Percentiles rank a stretch among this genome's conserved stretches.
Conservation (phyloP, 2,329 filamentous ascomycete genomes). For the Biscogniauxia marginata region DNA sequence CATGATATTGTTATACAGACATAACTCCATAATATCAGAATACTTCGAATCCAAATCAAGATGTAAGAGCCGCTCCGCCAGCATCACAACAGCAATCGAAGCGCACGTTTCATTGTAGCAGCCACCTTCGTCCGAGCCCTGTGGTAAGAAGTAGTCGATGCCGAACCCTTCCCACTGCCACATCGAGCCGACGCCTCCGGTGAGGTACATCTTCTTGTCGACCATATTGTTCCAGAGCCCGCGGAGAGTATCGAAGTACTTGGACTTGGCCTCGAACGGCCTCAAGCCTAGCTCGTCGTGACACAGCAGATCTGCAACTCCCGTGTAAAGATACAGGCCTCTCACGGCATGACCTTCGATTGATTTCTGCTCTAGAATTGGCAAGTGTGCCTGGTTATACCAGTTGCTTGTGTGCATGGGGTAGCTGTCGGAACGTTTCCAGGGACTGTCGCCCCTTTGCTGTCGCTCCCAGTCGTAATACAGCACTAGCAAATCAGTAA, state of each 20-base stretch:
- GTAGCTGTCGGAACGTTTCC: constrained; percentile 47
- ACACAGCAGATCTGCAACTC: constrained; percentile 53
- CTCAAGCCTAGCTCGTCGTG: constrained; percentile 32
- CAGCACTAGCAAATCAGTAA: too few species aligned
- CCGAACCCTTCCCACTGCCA: constrained; percentile 62
- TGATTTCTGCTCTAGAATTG: constrained; percentile 51
- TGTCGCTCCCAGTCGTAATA: constrained; percentile 56
- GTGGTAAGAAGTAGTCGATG: constrained; percentile 56
- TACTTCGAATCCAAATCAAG: constrained; percentile 52
- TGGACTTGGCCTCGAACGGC: constrained; percentile 21
- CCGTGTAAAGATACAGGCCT: constrained; percentile 60
- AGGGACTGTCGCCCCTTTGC: constrained; percentile 47
- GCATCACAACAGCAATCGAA: constrained; percentile 59
- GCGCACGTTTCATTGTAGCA: constrained; percentile 64
- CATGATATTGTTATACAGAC: constrained; percentile 59
- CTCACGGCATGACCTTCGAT: constrained; percentile 61
- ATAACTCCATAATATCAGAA: constrained; percentile 59
- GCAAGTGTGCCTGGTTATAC: constrained; percentile 58
- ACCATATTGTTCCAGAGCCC: constrained; percentile 61
- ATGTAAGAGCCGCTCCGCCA: constrained; percentile 55
- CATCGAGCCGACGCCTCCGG: constrained; percentile 58
- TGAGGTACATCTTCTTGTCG: constrained; percentile 60
- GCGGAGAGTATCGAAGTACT: constrained; percentile 40
- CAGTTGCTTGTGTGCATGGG: constrained; percentile 39
- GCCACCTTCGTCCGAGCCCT: constrained; percentile 58